Evolutionary conservation across 2,329 filamentous ascomycete genomes (phyloP), one percentile per base, ranked within the genome.

Genomic region (Sporothrix inflata): DNA sequence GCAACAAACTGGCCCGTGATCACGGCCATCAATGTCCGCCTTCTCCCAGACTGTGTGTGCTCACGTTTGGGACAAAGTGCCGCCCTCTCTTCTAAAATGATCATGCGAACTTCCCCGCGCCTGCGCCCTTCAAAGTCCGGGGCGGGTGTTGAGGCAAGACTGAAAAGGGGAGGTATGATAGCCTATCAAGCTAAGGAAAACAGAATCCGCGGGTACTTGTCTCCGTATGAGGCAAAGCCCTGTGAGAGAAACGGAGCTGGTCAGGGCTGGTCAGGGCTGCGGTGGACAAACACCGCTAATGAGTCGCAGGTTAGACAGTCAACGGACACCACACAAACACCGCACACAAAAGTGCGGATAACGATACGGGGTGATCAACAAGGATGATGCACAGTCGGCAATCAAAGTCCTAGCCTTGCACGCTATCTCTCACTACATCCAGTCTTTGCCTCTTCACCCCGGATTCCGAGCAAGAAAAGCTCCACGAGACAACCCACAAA

Each of bases 371-470:
- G 3, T 47, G 14, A 14, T 19, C 14, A 16, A 61, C 34, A 61
- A n/a, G 8, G 16, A 42, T 2, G 4, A 57, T 19, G 14, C 12
- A 34, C 53, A 8, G 24, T 24, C 67, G 67, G 67, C 34, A 69
- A 57, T 57, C 34, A 21, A 69, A 57, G 67, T 69, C 67, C 67
- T 69, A 57, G 65, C 65, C 34, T 61, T 40, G 34, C 34, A 14
- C 34, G 30, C 55, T 60, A 60, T 12, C 14, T 38, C 30, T 19
- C 30, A 11, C 30, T 61, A 30, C 57, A 61, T 61, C 57, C 57
- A 40, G 57, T 40, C n/a, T 40, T 40, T n/a, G n/a, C 34, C n/a
- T 34, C 4, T 34, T 57, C 27, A 57, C 53, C 27, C 53, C 11
- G n/a, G 27, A 30, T 57, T 57, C 34, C 19, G 27, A 5, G 53